phyloP scores from a whole-genome alignment of 2,329 filamentous ascomycete genomes.

The Xylariaceae sp. region DNA sequence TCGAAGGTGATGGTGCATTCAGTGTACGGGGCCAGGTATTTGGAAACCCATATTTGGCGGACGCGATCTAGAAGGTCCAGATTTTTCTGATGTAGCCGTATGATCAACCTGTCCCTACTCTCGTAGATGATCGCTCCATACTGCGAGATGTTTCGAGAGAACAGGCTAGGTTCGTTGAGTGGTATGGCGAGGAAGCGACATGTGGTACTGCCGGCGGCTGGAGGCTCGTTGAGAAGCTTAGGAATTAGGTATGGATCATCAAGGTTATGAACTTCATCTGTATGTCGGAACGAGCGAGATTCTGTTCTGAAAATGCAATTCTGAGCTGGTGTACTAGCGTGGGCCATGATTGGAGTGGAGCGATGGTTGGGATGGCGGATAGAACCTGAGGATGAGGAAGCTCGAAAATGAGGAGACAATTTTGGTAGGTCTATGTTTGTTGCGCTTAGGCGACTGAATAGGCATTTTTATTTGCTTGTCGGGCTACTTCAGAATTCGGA shows the following conservation, averaged over 20 bases:
- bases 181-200: constrained; percentile 15
- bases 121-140: constrained; percentile 28
- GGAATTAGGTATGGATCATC: constrained; percentile 15
- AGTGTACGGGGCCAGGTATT: constrained; percentile 23
- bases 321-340: no score
- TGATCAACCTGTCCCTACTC: constrained; percentile 21
- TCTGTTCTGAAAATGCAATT: background rate
- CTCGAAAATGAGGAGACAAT: no score
- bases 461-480: no score
- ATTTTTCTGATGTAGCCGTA: constrained; percentile 6
- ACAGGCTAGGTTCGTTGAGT: background rate
- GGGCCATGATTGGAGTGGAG: no score
- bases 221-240: background rate
- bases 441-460: no score
- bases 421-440: no score
- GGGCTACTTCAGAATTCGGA: no score
- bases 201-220: background rate
- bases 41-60: constrained; percentile 29
- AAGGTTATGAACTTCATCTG: constrained; percentile 7
- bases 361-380: no score
- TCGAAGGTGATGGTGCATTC: constrained; percentile 26
- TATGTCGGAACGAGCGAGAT: background rate
- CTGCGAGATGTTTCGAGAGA: constrained; percentile 16
- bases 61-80: constrained; percentile 13
- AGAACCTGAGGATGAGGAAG: no score